Percentiles rank a stretch among this genome's conserved stretches.
Evolutionary conservation across 306 rosid species (phyloP).

Genomic region (Alnus glutinosa): DNA sequence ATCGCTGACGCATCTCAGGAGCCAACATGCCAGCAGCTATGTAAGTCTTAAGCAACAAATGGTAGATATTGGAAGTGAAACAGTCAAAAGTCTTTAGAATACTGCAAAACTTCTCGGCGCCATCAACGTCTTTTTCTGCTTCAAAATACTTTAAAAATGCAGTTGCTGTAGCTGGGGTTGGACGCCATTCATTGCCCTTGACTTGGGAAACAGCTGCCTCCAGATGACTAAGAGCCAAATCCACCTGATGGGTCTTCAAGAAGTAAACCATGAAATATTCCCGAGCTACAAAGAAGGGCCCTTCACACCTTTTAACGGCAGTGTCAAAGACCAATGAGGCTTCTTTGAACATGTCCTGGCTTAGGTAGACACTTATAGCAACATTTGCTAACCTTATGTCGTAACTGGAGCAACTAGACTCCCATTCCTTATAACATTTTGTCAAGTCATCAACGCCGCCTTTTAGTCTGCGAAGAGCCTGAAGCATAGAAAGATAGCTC

Average conservation of each 20-base stretch:
- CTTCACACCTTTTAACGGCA: slow-evolving; percentile 46
- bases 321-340: slow-evolving; percentile 52
- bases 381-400: slow-evolving; percentile 54
- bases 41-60: slow-evolving; percentile 47
- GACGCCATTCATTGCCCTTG: slow-evolving; percentile 44
- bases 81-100: slow-evolving; percentile 53
- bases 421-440: slow-evolving; percentile 70
- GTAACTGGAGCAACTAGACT: slow-evolving; percentile 46
- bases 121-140: slow-evolving; percentile 54
- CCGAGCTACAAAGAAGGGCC: slow-evolving; percentile 52
- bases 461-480: slow-evolving; percentile 60
- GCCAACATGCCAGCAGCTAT: slow-evolving; percentile 40
- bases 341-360: slow-evolving; percentile 54
- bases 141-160: slow-evolving; percentile 67
- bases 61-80: slow-evolving; percentile 38
- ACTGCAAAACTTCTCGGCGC: slow-evolving; percentile 56
- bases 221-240: slow-evolving; percentile 57
- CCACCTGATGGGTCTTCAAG: slow-evolving; percentile 45
- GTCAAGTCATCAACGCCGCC: slow-evolving; percentile 63
- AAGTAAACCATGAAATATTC: slow-evolving; percentile 60
- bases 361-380: slow-evolving; percentile 57
- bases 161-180: slow-evolving; percentile 34
- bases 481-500: slow-evolving; percentile 75
- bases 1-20: slow-evolving; percentile 35
- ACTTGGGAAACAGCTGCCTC: slow-evolving; percentile 49